Evolutionary conservation across 2,329 filamentous ascomycete species (phyloP).

Genomic region (Talaromyces sp.): DNA sequence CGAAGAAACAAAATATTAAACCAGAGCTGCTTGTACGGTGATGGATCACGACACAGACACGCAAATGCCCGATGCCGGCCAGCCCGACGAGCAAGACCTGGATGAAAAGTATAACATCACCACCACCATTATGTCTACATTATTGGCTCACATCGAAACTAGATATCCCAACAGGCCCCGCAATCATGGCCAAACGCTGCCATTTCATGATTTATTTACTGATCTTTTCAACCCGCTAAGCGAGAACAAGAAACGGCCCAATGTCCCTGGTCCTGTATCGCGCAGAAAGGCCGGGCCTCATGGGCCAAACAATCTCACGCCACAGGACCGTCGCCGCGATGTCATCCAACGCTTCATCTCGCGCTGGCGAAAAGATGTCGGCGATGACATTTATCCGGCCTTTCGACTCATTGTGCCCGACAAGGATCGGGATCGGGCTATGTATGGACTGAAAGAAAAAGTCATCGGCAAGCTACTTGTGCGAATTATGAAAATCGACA

Average conservation of each 20-base stretch:
- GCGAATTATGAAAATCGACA: conserved; percentile 86
- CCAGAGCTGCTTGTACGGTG: not conserved
- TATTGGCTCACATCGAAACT: not conserved
- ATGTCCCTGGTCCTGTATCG: conserved; percentile 36
- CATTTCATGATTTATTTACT: conserved; percentile 73
- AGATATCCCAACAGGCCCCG: conserved; percentile 77
- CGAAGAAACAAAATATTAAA: not conserved
- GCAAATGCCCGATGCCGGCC: conserved; percentile 9
- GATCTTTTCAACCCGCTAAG: conserved; percentile 75
- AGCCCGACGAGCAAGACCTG: conserved; percentile 38
- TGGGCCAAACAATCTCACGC: conserved; percentile 53
- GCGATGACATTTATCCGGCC: conserved; percentile 87
- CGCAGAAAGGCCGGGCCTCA: conserved; percentile 57
- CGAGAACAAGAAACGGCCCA: conserved; percentile 70
- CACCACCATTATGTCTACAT: not conserved
- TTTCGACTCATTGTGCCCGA: conserved; percentile 87
- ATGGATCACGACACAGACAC: conserved; percentile 6
- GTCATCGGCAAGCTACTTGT: conserved; percentile 86
- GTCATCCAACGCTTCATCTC: conserved; percentile 84
- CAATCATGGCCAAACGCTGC: conserved; percentile 73
- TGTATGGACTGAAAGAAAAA: conserved; percentile 93
- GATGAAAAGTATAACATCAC: conserved; percentile 41
- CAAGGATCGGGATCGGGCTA: conserved; percentile 84
- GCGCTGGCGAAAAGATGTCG: conserved; percentile 82
- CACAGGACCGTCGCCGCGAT: conserved; percentile 71